Evolutionary conservation across 2,329 filamentous ascomycete species (phyloP).

Genomic region (Colletotrichum tofieldiae): DNA sequence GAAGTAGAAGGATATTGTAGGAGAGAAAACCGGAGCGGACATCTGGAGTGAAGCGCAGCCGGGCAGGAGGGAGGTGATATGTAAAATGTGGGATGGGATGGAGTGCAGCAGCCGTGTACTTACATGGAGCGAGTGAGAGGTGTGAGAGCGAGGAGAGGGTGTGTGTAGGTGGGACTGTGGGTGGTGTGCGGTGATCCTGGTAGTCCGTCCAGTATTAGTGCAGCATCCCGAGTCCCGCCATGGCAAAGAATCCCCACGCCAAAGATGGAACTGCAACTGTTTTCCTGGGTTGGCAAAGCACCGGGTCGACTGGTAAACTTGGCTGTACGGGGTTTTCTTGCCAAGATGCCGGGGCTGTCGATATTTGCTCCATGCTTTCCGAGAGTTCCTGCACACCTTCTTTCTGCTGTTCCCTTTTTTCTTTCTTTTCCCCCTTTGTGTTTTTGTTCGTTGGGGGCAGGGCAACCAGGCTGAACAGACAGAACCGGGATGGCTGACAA

Average conservation of each 20-base stretch:
- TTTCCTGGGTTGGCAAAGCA: background rate
- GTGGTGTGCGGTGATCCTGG: constrained; percentile 11
- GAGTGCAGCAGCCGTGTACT: constrained; percentile 2
- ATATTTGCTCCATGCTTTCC: constrained; percentile 25
- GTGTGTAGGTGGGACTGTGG: constrained; percentile 9
- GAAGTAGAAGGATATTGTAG: constrained; percentile 17
- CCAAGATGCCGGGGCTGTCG: constrained; percentile 30
- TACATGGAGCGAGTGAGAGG: constrained; percentile 4
- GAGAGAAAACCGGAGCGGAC: constrained; percentile 8
- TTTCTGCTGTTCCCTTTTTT: background rate
- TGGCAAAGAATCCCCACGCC: constrained; percentile 19
- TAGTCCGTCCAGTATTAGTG: constrained; percentile 15
- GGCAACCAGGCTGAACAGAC: background rate
- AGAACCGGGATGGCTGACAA: background rate
- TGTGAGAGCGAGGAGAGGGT: background rate
- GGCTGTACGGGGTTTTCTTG: constrained; percentile 16
- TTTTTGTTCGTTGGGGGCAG: too few relatives aligned
- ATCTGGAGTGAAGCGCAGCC: constrained; percentile 25
- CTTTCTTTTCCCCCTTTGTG: background rate
- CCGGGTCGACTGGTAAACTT: background rate
- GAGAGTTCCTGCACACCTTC: constrained; percentile 4
- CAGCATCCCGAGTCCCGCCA: constrained; percentile 32
- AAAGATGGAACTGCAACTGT: background rate
- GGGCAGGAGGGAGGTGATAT: constrained; percentile 34
- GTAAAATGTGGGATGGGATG: constrained; percentile 24